A percentile compares a stretch with the other conserved stretches of the same genome.
Conservation (phyloP, 2,329 filamentous ascomycete genomes). For the Pseudopyrenochaeta lycopersici region DNA sequence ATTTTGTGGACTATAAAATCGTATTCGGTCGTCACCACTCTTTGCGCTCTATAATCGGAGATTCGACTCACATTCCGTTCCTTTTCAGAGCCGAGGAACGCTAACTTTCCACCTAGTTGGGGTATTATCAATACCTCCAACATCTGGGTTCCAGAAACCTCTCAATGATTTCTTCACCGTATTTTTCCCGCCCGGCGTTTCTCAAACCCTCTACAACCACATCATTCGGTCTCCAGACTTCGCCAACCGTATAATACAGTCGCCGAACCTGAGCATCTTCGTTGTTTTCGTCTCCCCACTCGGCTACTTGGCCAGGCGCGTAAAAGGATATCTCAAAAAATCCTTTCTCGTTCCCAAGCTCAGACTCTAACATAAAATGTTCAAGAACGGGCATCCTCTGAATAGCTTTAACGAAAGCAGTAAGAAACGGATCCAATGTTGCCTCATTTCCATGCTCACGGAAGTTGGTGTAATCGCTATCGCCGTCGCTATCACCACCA, state of each 20-base stretch:
- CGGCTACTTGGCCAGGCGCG: conserved; percentile 4
- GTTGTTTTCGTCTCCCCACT: conserved; percentile 8
- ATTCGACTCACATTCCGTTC: no score
- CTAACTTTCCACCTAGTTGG: no score
- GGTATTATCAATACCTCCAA: no score
- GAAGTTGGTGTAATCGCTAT: conserved; percentile 7
- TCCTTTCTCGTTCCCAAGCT: background rate
- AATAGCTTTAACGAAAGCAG: conserved; percentile 25
- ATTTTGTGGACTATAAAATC: no score
- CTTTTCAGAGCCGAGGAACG: no score
- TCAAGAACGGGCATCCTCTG: conserved; percentile 18
- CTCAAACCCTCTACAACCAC: conserved; percentile 3
- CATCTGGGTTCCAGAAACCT: no score
- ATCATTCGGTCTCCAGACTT: conserved; percentile 7
- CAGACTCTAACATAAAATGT: conserved; percentile 11
- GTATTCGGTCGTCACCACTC: no score
- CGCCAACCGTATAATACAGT: conserved; percentile 11
- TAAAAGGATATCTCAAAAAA: conserved; percentile 14
- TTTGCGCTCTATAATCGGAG: no score
- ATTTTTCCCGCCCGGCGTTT: conserved; percentile 5
- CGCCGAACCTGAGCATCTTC: conserved; percentile 1
- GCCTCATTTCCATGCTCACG: conserved; percentile 17
- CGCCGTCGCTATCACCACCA: background rate
- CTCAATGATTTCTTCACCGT: conserved; percentile 7
- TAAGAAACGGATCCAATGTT: conserved; percentile 23